Evolutionary conservation across 495 filamentous ascomycete genomes (phyloP).

Genomic region (Alectoria sarmentosa): DNA sequence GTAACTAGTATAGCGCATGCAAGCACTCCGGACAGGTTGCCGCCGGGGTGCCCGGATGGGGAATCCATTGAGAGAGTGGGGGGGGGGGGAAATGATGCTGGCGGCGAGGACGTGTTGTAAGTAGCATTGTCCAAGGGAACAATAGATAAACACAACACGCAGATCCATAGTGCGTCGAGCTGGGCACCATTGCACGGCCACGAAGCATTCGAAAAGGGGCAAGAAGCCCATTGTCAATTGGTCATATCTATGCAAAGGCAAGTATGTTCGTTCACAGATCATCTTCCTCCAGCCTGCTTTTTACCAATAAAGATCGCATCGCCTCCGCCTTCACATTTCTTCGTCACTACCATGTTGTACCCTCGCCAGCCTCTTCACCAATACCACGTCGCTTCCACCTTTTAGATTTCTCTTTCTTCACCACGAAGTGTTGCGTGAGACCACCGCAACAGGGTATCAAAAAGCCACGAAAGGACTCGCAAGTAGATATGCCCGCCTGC

Average conservation of each 20-base stretch:
- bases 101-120: no score
- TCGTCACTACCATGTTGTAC: neutral
- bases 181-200: neutral
- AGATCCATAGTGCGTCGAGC: neutral
- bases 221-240: neutral
- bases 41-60: no score
- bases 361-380: neutral
- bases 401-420: neutral
- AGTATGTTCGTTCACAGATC: neutral
- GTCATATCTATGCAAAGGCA: neutral
- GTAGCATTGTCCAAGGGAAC: neutral
- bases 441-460: slow-evolving; percentile 6
- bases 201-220: neutral
- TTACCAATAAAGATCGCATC: neutral
- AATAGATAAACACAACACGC: neutral
- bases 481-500: neutral
- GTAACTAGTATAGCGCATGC: no score
- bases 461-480: slow-evolving; percentile 1
- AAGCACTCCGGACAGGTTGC: no score
- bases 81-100: no score
- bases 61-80: no score
- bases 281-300: neutral
- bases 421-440: neutral
- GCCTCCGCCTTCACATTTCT: neutral
- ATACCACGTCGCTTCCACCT: neutral